A percentile compares a stretch with the other conserved stretches of the same genome.
Conservation (phyloP, 1,139 yeast species). For the Debaryomyces singareniensis region DNA sequence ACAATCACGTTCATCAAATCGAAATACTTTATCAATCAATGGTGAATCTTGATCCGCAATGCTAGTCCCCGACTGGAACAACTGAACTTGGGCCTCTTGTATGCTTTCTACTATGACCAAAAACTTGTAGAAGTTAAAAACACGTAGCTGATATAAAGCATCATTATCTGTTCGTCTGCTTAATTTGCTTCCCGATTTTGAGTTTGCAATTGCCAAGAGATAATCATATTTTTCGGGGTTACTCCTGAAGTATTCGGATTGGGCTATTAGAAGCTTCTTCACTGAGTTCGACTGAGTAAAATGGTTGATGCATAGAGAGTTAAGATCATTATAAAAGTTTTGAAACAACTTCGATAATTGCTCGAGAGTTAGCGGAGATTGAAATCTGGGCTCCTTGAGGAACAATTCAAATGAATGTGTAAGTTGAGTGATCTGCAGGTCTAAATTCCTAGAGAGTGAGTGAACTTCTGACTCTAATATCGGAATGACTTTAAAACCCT, state of each 20-base stretch:
- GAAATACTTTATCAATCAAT: constrained; percentile 33
- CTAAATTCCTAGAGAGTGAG: constrained; percentile 4
- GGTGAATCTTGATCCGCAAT: constrained; percentile 22
- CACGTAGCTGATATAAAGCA: constrained; percentile 33
- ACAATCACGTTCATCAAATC: constrained; percentile 35
- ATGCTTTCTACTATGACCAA: constrained; percentile 26
- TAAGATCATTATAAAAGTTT: constrained; percentile 31
- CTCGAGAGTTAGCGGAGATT: constrained; percentile 30
- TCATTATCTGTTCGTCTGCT: constrained; percentile 31
- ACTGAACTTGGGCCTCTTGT: constrained; percentile 26
- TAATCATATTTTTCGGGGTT: constrained; percentile 34
- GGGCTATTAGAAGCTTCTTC: constrained; percentile 32
- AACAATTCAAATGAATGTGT: constrained; percentile 27
- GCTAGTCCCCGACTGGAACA: constrained; percentile 19
- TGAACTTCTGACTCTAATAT: constrained; percentile 5
- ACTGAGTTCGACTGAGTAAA: constrained; percentile 35
- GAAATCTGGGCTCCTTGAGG: constrained; percentile 40
- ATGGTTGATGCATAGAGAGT: constrained; percentile 25
- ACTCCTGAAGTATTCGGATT: constrained; percentile 20
- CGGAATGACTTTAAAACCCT: constrained; percentile 1
- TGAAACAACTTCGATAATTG: constrained; percentile 31
- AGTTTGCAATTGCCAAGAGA: constrained; percentile 39
- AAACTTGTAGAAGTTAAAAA: constrained; percentile 38
- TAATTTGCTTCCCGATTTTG: constrained; percentile 32
- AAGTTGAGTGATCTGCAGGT: constrained; percentile 18